A percentile compares a stretch with the other conserved stretches of the same genome.
These are phyloP conservation scores for Sporisorium sorghi DNA, from an alignment of 1,284 basidiomycete genomes.

Conservation along the genomic window DNA sequence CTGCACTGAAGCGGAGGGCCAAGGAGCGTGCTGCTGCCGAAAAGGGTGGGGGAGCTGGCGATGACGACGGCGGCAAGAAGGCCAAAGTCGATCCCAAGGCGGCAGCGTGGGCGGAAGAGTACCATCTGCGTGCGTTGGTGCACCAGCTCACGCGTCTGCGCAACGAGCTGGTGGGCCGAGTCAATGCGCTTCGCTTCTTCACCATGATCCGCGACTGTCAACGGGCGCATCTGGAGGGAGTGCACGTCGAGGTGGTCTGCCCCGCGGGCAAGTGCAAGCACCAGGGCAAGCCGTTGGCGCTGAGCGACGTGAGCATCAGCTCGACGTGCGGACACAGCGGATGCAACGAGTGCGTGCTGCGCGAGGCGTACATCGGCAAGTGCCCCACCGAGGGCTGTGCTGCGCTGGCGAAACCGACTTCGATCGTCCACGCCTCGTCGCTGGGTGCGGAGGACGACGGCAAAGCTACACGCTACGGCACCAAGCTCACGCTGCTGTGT, in stretches of 20 bases:
- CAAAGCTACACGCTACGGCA: slow-evolving; percentile 82
- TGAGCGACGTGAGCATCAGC: slow-evolving; percentile 46
- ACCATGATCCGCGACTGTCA: slow-evolving; percentile 56
- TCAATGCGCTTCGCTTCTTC: slow-evolving; percentile 60
- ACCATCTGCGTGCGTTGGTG: slow-evolving; percentile 46
- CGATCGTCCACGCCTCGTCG: slow-evolving; percentile 50
- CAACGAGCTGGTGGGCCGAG: slow-evolving; percentile 53
- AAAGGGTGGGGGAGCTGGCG: slow-evolving; percentile 29
- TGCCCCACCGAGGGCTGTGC: slow-evolving; percentile 54
- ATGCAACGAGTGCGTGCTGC: slow-evolving; percentile 48
- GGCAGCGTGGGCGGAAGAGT: slow-evolving; percentile 53
- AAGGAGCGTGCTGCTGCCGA: slow-evolving; percentile 38
- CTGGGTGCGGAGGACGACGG: slow-evolving; percentile 55
- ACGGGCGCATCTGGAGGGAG: slow-evolving; percentile 44
- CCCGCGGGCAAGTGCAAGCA: slow-evolving; percentile 43
- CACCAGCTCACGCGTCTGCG: slow-evolving; percentile 55
- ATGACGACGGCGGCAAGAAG: slow-evolving; percentile 30
- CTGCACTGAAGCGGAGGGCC: slow-evolving; percentile 42
- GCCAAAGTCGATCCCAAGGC: slow-evolving; percentile 37
- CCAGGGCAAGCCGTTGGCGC: slow-evolving; percentile 12
- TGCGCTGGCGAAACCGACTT: slow-evolving; percentile 47
- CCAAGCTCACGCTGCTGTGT: slow-evolving; percentile 87
- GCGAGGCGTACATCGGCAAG: slow-evolving; percentile 54
- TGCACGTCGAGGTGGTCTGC: slow-evolving; percentile 38
- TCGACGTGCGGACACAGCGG: slow-evolving; percentile 58